Percentiles rank a stretch among this genome's conserved stretches.
Evolutionary conservation across 192 early-diverging fungal genomes (phyloP).

Genomic region (Spinellus fusiger): DNA sequence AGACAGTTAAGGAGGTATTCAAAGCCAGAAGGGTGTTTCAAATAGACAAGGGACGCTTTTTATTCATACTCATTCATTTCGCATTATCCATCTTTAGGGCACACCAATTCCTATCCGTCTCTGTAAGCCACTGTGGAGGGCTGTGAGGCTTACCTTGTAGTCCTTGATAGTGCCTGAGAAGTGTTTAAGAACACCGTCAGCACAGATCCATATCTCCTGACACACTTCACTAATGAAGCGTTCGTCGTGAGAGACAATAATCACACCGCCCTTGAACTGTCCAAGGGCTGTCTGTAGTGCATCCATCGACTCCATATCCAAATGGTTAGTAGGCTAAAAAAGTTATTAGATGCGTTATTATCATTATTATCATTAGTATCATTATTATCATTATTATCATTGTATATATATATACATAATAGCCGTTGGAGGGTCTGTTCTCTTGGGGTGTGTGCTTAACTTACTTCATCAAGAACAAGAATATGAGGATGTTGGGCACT

Average conservation of each 20-base stretch:
- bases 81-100: not conserved
- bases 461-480: constrained; percentile 91
- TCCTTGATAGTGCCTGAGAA: constrained; percentile 87
- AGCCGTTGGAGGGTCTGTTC: too few relatives aligned
- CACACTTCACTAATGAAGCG: constrained; percentile 86
- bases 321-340: constrained; percentile 76
- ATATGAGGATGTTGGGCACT: constrained; percentile 87
- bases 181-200: constrained; percentile 69
- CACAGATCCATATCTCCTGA: constrained; percentile 91
- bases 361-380: too few relatives aligned
- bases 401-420: too few relatives aligned
- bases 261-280: constrained; percentile 89
- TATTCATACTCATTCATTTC: too few relatives aligned
- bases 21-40: too few relatives aligned
- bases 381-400: too few relatives aligned
- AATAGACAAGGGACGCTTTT: too few relatives aligned
- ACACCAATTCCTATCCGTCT: not conserved
- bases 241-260: constrained; percentile 97
- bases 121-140: too few relatives aligned
- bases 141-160: constrained; percentile 56
- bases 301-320: constrained; percentile 93
- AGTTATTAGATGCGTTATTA: constrained; percentile 5
- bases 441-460: constrained; percentile 48
- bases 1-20: constrained; percentile 1
- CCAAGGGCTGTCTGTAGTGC: constrained; percentile 82